phyloP scores from a whole-genome alignment of 106 monocot genomes.

The Cymbidium sinense region DNA sequence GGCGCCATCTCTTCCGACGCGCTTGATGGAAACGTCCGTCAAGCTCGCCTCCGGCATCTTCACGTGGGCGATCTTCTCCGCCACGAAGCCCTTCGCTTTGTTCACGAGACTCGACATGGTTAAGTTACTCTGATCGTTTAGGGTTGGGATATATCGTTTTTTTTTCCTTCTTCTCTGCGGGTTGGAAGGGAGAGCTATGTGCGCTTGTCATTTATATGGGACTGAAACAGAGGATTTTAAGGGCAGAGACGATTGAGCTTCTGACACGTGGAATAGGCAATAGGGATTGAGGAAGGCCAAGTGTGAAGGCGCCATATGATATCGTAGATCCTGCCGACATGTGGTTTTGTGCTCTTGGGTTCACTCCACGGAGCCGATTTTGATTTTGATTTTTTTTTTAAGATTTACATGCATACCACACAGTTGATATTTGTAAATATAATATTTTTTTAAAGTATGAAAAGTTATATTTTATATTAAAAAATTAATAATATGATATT shows the following conservation, averaged over 20 bases:
- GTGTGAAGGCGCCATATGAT: neutral
- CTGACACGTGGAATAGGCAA: neutral
- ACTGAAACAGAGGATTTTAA: neutral
- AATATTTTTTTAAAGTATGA: too few relatives aligned
- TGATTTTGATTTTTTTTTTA: too few relatives aligned
- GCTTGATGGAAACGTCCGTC: conserved; percentile 35
- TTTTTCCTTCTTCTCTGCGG: neutral
- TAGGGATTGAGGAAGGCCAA: neutral
- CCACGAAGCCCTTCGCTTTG: conserved; percentile 75
- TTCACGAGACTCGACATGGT: conserved; percentile 47
- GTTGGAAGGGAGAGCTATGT: neutral
- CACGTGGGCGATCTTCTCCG: conserved; percentile 69
- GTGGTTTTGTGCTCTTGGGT: too few relatives aligned
- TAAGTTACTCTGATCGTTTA: too few relatives aligned
- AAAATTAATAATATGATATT: too few relatives aligned
- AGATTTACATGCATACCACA: too few relatives aligned
- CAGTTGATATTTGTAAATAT: too few relatives aligned
- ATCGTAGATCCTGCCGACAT: too few relatives aligned
- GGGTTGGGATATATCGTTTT: neutral
- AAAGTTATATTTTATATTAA: too few relatives aligned
- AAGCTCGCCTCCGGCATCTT: conserved; percentile 77
- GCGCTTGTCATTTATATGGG: neutral
- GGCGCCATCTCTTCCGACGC: conserved; percentile 29
- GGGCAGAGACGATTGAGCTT: neutral
- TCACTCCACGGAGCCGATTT: too few relatives aligned